phyloP scores from a whole-genome alignment of 495 filamentous ascomycete species.

The Hyaloscypha bicolor region DNA sequence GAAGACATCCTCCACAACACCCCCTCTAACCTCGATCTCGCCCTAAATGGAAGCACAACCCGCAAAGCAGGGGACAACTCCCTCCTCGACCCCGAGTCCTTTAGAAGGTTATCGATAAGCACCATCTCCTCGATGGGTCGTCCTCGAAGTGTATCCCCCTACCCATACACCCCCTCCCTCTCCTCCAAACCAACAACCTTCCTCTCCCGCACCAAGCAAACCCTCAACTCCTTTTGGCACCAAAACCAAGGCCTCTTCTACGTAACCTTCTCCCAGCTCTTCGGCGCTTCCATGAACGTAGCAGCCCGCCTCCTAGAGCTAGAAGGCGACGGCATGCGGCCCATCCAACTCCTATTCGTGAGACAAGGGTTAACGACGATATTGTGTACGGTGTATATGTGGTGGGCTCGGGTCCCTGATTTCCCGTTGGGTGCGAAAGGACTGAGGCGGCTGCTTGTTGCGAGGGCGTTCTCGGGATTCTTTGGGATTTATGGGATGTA shows the following conservation, averaged over 20 bases:
- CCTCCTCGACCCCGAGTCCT: constrained; percentile 32
- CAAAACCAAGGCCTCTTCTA: constrained; percentile 72
- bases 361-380: constrained; percentile 79
- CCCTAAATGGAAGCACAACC: constrained; percentile 27
- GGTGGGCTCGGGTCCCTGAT: constrained; percentile 62
- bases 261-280: constrained; percentile 77
- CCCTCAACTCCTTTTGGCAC: constrained; percentile 39
- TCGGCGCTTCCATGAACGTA: constrained; percentile 88
- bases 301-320: constrained; percentile 77
- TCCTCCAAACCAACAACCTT: too few species aligned
- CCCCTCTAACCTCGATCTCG: constrained; percentile 28
- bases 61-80: constrained; percentile 9
- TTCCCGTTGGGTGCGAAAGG: constrained; percentile 70
- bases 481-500: constrained; percentile 81
- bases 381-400: constrained; percentile 74
- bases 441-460: constrained; percentile 66
- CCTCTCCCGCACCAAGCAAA: constrained; percentile 30
- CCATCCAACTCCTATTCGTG: constrained; percentile 87
- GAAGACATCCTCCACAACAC: constrained; percentile 23
- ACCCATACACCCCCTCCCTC: background rate
- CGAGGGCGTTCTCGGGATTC: constrained; percentile 76
- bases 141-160: constrained; percentile 25
- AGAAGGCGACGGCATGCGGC: constrained; percentile 74
- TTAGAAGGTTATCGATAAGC: constrained; percentile 38
- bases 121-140: constrained; percentile 31